Evolutionary conservation across 106 monocot species (phyloP).

Genomic region (Dioscorea zingiberensis): DNA sequence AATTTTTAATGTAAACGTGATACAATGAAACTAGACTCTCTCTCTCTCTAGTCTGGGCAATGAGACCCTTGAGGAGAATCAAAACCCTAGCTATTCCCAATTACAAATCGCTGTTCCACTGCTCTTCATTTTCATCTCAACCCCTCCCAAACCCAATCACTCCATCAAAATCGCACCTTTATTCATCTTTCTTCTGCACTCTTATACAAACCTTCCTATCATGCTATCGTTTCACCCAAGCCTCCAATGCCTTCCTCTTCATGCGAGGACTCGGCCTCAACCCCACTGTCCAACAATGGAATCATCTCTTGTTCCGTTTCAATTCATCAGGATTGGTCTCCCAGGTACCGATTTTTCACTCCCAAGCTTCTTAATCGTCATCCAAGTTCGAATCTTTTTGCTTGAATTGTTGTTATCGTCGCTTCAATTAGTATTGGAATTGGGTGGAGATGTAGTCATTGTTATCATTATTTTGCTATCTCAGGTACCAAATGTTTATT

Average conservation of each 20-base stretch:
- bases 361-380: no score
- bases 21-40: no score
- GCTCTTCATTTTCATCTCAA: not conserved
- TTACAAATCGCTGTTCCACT: not conserved
- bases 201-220: slow-evolving; percentile 50
- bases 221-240: slow-evolving; percentile 44
- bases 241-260: slow-evolving; percentile 32
- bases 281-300: slow-evolving; percentile 50
- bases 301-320: slow-evolving; percentile 51
- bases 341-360: slow-evolving; percentile 10
- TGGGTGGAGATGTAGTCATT: no score
- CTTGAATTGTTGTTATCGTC: no score
- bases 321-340: slow-evolving; percentile 58
- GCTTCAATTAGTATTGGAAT: no score
- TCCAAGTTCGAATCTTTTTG: no score
- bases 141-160: slow-evolving; percentile 3
- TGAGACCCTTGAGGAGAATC: slow-evolving; percentile 16
- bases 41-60: not conserved
- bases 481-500: slow-evolving; percentile 46
- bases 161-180: slow-evolving; percentile 55
- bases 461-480: slow-evolving; percentile 5
- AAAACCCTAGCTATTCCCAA: slow-evolving; percentile 4
- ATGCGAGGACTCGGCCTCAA: slow-evolving; percentile 56
- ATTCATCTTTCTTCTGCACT: slow-evolving; percentile 66
- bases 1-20: no score